phyloP scores from a whole-genome alignment of 2,329 filamentous ascomycete species.

The Arthrobotrys conoides region DNA sequence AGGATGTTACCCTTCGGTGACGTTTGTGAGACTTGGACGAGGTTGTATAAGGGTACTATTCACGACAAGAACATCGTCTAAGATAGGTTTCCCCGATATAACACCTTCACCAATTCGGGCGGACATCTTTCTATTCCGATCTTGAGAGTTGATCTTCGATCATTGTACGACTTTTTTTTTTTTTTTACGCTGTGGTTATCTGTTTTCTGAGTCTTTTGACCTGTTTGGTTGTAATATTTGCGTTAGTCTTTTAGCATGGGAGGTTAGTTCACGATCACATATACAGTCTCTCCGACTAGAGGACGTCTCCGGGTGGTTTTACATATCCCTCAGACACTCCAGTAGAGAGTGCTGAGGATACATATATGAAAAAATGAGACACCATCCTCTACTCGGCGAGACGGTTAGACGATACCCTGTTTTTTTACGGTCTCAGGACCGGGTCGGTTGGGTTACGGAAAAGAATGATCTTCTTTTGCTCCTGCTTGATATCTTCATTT shows the following conservation, averaged over 20 bases:
- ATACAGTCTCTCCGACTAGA: constrained; percentile 46
- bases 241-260: constrained; percentile 19
- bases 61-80: constrained; percentile 55
- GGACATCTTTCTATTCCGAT: background rate
- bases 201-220: constrained; percentile 17
- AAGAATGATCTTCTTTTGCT: constrained; percentile 21
- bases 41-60: constrained; percentile 50
- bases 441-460: constrained; percentile 29
- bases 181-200: background rate
- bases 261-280: constrained; percentile 30
- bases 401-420: constrained; percentile 53
- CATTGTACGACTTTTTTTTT: constrained; percentile 7
- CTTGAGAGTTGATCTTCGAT: background rate
- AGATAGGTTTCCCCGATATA: background rate
- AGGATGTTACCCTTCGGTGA: constrained; percentile 52
- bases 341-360: background rate
- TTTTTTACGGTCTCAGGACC: constrained; percentile 46
- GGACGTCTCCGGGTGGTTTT: constrained; percentile 21
- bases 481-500: constrained; percentile 9
- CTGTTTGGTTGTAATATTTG: constrained; percentile 12
- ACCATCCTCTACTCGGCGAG: constrained; percentile 43
- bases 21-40: constrained; percentile 56
- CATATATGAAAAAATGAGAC: background rate
- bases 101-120: background rate
- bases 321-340: constrained; percentile 1